Evolutionary conservation across 768 basidiomycete genomes (phyloP), one percentile per base, ranked within the genome.

Genomic region (Pleurotus platypus): DNA sequence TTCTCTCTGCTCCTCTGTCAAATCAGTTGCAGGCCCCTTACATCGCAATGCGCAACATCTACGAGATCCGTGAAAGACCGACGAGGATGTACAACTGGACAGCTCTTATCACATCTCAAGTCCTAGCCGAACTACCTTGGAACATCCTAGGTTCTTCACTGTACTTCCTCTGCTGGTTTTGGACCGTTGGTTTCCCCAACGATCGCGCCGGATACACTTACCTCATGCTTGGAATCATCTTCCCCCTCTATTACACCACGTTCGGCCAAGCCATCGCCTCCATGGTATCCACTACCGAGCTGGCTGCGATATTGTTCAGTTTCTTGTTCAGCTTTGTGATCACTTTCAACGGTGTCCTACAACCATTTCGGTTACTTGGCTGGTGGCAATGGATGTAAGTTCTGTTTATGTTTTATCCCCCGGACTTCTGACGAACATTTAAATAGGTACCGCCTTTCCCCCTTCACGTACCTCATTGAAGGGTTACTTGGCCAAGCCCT

Each of bases 131-230:
- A 60, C 59, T 87, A 2, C 86, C 86, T 0, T 87, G 84, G 82
- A 86, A 87, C 60, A 80, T 87, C 15, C 12, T 84, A 1, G 82
- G 82, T 22, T 81, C 85, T 0, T 73, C 78, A 0, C 46, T 89
- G 4, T 85, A 83, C 74, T 90, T 83, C 74, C 64, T 85, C 16
- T 86, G 82, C 65, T 90, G 87, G 87, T 90, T 79, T 66, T 89
- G 84, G 83, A 85, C 86, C 1, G 83, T 88, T 20, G 86, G 84
- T 1, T 84, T 84, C 64, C 73, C 74, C 2, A 72, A 63, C 5
- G 73, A 76, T 11, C 73, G 86, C 40, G 84, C 72, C 1, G 87
- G 77, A 2, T 87, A 78, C 67, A 83, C 81, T 1, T 86, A 80
- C 67, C 74, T 89, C 5, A 70, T 82, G 54, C 69, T 80, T 20